Evolutionary conservation across 2,329 filamentous ascomycete species (phyloP), one percentile per base, ranked within the genome.

Genomic region (Scopulariopsis brevicaulis): DNA sequence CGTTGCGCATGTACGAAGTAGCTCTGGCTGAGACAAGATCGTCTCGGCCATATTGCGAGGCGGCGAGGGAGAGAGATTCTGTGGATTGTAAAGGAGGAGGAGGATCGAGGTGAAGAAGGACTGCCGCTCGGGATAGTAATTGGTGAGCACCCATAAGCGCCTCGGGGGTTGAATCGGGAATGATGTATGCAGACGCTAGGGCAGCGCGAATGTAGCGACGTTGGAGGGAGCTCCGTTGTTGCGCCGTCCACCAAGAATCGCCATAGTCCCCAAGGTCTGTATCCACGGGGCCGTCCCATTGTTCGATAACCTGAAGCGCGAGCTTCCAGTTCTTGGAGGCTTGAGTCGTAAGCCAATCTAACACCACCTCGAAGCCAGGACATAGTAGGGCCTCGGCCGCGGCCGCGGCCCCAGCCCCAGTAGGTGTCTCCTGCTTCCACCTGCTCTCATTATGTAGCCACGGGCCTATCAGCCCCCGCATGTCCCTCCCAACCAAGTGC

Each of bases 271-370:
- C 86, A 4, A 90, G 68, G 62, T 91, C 85, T 53, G 86, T 77
- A 65, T 92, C 88, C 7, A 74, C 74, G 0, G 87, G 86, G 0
- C 88, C 89, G 64, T 86, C 82, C 88, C 88, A 93, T 62, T 87
- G 80, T 60, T 84, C 79, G 37, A 91, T 73, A 8, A 80, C 83
- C 54, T 77, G 76, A 35, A 84, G 75, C n/a, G 82, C 80, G n/a
- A 84, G 73, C 28, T 69, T 73, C 77, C 89, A 87, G 18, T 83
- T 79, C 22, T 74, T 74, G 4, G 75, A 73, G 1, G 87, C 83
- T 60, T 83, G 81, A 2, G 72, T 66, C 15, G 80, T 74, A 46
- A 93, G 75, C 87, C 87, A 92, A 58, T 79, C 74, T 56, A 88
- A 82, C 4, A 86, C 75, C 61, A 81, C 77, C 61, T 89, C 84